Evolutionary conservation across 176 grass and related monocot genomes (phyloP), one percentile per base, ranked within the genome.

Genomic region (Lolium multiflorum): DNA sequence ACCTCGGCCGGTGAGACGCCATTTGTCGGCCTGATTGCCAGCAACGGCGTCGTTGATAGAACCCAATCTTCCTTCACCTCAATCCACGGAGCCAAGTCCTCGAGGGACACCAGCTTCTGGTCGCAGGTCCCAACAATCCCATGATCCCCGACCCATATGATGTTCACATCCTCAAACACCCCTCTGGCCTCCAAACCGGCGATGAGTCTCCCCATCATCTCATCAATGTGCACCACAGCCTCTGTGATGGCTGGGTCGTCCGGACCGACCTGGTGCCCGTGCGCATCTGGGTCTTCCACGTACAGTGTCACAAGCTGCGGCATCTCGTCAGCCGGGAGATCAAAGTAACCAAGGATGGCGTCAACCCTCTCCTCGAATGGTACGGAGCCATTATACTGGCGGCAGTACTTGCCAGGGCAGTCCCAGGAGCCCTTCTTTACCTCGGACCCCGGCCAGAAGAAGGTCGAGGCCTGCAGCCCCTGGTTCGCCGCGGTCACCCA

Each of bases 391-490:
- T 98, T 86, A 35, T 95, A 98, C 8, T 74, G 79, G 1, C 22
- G 91, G 77, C 96, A 98, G 44, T 92, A 98, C 82, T 79, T 91
- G 11, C 85, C 48, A 1, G 91, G 93, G 14, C 93, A 98, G 20
- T 60, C 76, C 93, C 96, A 98, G 49, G 84, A 81, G 8, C 89
- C 96, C 81, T 95, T 95, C 15, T 38, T 59, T 7, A 95, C 91
- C 89, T 98, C 91, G 3, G 93, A 95, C 6, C 96, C 91, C 6
- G 89, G 91, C 93, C 89, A 98, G 89, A 98, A 98, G 83, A 37
- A 95, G 16, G 96, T 92, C 28, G 96, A 88, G 3, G 96, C 91
- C 28, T 35, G 66, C 46, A 92, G 77, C 0, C 96, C 89, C 84
- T 98, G 96, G 55, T 83, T 59, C 3, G 81, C 85, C 50, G 84